Evolutionary conservation across 495 filamentous ascomycete species (phyloP).

Genomic region (Zalerion maritima): DNA sequence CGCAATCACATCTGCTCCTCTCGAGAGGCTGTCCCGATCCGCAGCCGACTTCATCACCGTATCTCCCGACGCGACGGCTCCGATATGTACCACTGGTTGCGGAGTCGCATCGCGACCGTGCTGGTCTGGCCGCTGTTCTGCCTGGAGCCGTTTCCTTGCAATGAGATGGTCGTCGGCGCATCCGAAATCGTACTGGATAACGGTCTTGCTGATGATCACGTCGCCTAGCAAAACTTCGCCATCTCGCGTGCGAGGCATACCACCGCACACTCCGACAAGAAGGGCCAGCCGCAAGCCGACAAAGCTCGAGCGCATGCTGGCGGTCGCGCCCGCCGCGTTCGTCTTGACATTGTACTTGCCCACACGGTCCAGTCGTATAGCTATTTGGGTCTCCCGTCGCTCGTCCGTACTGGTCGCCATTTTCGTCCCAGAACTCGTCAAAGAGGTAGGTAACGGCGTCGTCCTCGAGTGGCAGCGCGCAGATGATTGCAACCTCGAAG

Average conservation of each 20-base stretch:
- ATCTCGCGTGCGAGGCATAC: constrained; percentile 8
- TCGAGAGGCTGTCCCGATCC: constrained; percentile 13
- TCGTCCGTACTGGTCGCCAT: constrained; percentile 11
- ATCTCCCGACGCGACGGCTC: constrained; percentile 14
- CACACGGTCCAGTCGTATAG: constrained; percentile 25
- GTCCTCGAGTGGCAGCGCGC: constrained; percentile 15
- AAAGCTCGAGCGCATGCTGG: constrained; percentile 19
- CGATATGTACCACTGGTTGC: constrained; percentile 9
- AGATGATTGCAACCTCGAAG: constrained; percentile 16
- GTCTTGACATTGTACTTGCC: constrained; percentile 21
- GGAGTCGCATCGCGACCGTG: constrained; percentile 1
- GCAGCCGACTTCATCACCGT: constrained; percentile 15
- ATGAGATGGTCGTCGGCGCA: constrained; percentile 9
- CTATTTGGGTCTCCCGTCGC: constrained; percentile 14
- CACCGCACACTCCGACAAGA: constrained; percentile 23
- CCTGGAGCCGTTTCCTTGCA: constrained; percentile 4
- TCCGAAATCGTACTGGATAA: constrained; percentile 25
- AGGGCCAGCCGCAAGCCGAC: constrained; percentile 10
- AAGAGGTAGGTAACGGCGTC: constrained; percentile 17
- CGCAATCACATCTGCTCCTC: constrained; percentile 14
- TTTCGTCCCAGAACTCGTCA: constrained; percentile 15
- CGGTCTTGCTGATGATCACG: constrained; percentile 25
- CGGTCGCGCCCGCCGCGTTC: constrained; percentile 15
- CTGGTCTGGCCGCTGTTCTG: constrained; percentile 1
- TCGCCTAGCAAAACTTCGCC: constrained; percentile 27